Base-by-base conservation (phyloP, 129 eudicot genomes). In the Saussurea involucrata region DNA sequence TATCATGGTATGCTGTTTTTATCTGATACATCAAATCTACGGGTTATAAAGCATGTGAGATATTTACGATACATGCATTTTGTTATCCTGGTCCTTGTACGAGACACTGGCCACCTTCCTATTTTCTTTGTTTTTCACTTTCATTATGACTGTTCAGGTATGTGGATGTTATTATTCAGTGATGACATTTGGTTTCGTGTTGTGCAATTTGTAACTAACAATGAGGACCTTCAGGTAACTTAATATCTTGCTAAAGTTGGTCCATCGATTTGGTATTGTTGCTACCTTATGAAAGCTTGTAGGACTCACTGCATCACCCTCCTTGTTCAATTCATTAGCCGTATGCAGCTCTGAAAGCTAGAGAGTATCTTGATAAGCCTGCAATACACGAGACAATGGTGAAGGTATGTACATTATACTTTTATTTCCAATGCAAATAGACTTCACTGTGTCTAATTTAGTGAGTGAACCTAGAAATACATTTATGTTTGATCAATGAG, bases 141-240 rank as follows among this genome's bases (percentile, higher is more conserved):
- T n/a, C n/a, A n/a, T n/a, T n/a, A n/a, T n/a, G n/a, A n/a, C n/a
- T n/a, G n/a, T n/a, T 37, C 94, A 95, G 99, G 99, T 95, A 95
- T 85, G 96, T 95, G 80, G 99, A 95, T 85, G 99, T 92, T 68
- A 89, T 95, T 76, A 96, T 95, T 72, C 40, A 89, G 97, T 81
- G 97, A 92, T 89, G 97, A 92, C 90, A 92, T 92, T 55, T 92
- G 97, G 97, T 92, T 92, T 64, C 95, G 97, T 58, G 95, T 92
- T 63, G 95, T 92, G 83, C 97, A 92, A 74, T 92, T 92, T 82
- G 97, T 92, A 77, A 92, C 97, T 18, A 92, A 92, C 83, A 92
- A 92, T 73, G 95, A 92, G 79, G 97, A 92, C 81, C 83, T 92
- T 55, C 95, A 92, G 90, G 95, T 92, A 74, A 72, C 15, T 69